Conservation (phyloP, 192 early-diverging fungal genomes). For the Backusella parvicylindrica region DNA sequence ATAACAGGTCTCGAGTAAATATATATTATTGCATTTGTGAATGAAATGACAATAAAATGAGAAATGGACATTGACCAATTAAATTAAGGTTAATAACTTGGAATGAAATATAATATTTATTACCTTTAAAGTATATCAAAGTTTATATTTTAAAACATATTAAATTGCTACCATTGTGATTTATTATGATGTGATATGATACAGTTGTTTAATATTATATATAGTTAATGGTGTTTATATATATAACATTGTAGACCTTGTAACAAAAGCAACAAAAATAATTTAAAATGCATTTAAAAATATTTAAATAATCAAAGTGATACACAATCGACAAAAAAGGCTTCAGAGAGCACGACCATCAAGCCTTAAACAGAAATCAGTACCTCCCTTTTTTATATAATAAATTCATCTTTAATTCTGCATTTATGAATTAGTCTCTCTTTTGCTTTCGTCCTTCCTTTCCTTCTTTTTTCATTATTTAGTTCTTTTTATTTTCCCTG, state of each 20-base stretch:
- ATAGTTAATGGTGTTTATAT: not conserved
- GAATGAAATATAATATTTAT: not conserved
- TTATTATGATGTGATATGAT: not conserved
- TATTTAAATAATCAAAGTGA: not conserved
- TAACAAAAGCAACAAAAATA: not conserved
- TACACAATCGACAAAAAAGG: constrained; percentile 5
- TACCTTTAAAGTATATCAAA: not conserved
- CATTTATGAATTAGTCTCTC: not conserved
- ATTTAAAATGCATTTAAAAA: not conserved
- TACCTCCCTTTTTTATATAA: not conserved
- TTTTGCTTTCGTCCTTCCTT: not conserved
- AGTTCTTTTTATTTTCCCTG: not conserved
- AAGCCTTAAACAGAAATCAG: constrained; percentile 1
- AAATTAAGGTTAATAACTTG: not conserved
- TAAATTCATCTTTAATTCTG: not conserved
- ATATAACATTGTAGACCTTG: not conserved
- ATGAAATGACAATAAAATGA: not conserved
- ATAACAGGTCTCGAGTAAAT: not conserved
- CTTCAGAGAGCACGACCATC: not conserved
- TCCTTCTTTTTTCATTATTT: not conserved
- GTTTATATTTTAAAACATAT: not conserved
- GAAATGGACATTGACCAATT: not conserved
- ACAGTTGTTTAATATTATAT: not conserved
- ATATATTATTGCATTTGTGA: not conserved
- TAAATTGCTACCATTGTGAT: not conserved